Evolutionary conservation across 108 stramenopile species (phyloP), one percentile per base, ranked within the genome.

Genomic region (Skeletonema marinoi): DNA sequence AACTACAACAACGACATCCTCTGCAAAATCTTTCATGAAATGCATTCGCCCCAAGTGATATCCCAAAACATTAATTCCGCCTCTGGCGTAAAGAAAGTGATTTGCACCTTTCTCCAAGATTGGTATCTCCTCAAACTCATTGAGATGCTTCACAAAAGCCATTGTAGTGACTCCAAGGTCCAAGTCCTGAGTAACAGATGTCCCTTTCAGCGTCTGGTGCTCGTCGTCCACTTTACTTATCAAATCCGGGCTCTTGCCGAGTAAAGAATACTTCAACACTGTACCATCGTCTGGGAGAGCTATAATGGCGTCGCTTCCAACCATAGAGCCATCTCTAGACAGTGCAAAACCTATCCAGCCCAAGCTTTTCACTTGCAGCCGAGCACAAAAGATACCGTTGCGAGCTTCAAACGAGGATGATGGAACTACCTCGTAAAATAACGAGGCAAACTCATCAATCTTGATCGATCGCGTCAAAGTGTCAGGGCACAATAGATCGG

Each of bases 301-400:
- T 58, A 89, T 80, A 25, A 89, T 59, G 25, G 86, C 88, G 5
- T 78, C 70, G 14, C 80, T 77, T 12, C 86, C 86, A 29, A 83
- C 59, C 88, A 89, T 89, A 30, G 51, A 63, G 6, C 80, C 85
- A 70, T 78, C 63, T 16, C 30, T 25, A 48, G 66, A 70, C 19
- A 84, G 46, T 3, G 71, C 86, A 17, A 85, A 64, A 16, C 77
- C 88, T 4, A 89, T 10, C 88, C 88, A 89, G 0, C 60, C 73
- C 25, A 41, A 41, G 11, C 39, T 41, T 41, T 41, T 41, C 39
- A 41, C 39, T 41, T 41, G 39, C 39, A 41, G 2, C 39, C 39
- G 39, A 11, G 39, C 39, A 41, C 39, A 41, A 2, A 41, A 41
- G 1, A 41, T 41, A 11, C 39, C 39, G 10, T 41, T 41, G 1